Evolutionary conservation across 225 moss, liverwort and hornwort species (phyloP).

Genomic region (Physcomitrium patens): DNA sequence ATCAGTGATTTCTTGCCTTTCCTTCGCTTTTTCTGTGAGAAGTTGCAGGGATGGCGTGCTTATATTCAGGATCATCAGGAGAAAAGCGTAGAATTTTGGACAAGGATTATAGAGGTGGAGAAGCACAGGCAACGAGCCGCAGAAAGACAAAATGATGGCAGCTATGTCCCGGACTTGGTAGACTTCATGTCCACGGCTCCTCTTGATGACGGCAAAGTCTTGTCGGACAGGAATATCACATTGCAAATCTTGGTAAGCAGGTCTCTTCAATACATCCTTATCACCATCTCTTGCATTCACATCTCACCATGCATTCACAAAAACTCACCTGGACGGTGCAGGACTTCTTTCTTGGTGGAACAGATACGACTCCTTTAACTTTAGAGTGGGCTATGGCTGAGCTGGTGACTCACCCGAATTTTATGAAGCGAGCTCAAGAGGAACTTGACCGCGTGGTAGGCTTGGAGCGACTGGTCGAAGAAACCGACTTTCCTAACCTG

Average conservation of each 20-base stretch:
- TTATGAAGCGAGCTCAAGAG: constrained; percentile 27
- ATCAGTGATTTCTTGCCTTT: background rate
- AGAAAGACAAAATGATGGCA: background rate
- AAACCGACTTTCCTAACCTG: background rate
- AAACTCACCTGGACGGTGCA: background rate
- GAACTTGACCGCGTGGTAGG: constrained; percentile 52
- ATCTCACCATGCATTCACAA: background rate
- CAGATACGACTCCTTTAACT: constrained; percentile 35
- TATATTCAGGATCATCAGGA: background rate
- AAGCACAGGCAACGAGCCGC: constrained; percentile 13
- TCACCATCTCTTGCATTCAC: background rate
- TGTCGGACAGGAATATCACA: constrained; percentile 18
- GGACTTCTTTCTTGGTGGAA: constrained; percentile 48
- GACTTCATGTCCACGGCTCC: constrained; percentile 40
- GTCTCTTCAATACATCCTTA: background rate
- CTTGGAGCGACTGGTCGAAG: background rate
- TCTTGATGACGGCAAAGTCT: constrained; percentile 18
- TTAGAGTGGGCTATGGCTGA: constrained; percentile 55
- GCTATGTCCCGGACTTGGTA: constrained; percentile 38
- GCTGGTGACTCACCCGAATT: constrained; percentile 42
- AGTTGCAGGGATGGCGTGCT: background rate
- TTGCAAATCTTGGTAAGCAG: constrained; percentile 17
- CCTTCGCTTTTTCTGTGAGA: background rate
- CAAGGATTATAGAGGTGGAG: constrained; percentile 4
- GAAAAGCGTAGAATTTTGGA: background rate